Conservation (phyloP, 495 filamentous ascomycete species). For the Penicillium coffeae region DNA sequence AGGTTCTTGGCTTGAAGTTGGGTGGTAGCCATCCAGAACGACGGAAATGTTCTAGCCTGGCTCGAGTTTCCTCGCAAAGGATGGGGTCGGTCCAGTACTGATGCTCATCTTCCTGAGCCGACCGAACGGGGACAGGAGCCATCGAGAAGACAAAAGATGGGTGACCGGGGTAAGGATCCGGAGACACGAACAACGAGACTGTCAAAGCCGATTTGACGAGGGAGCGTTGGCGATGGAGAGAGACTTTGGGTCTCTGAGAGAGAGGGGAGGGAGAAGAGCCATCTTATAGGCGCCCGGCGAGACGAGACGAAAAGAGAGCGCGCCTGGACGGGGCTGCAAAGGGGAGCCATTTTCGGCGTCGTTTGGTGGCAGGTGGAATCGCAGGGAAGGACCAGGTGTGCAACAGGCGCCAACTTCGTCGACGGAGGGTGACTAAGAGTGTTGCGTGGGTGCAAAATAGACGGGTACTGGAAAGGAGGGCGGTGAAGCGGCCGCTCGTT, state of each 20-base stretch:
- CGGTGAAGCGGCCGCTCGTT: neutral
- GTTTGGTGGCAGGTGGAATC: conserved; percentile 9
- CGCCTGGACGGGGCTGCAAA: conserved; percentile 4
- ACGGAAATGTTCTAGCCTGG: conserved; percentile 26
- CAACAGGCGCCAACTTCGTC: neutral
- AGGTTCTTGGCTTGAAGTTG: conserved; percentile 27
- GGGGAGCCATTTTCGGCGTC: conserved; percentile 16
- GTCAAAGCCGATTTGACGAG: neutral
- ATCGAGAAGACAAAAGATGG: conserved; percentile 6
- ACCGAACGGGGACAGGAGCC: conserved; percentile 10
- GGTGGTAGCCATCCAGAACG: conserved; percentile 27
- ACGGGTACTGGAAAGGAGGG: neutral
- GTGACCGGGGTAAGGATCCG: conserved; percentile 1
- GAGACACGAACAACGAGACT: neutral
- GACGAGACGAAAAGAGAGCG: conserved; percentile 5
- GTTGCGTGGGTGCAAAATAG: conserved; percentile 1
- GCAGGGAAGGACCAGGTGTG: neutral
- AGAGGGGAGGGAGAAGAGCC: neutral
- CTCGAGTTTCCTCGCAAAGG: conserved; percentile 28
- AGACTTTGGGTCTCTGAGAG: conserved; percentile 3
- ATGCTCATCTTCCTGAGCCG: conserved; percentile 20
- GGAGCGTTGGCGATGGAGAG: neutral
- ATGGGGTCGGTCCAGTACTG: conserved; percentile 32
- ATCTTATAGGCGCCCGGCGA: conserved; percentile 9
- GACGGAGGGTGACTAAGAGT: neutral